Evolutionary conservation across 495 filamentous ascomycete species (phyloP).

Genomic region (Neurospora sp.): DNA sequence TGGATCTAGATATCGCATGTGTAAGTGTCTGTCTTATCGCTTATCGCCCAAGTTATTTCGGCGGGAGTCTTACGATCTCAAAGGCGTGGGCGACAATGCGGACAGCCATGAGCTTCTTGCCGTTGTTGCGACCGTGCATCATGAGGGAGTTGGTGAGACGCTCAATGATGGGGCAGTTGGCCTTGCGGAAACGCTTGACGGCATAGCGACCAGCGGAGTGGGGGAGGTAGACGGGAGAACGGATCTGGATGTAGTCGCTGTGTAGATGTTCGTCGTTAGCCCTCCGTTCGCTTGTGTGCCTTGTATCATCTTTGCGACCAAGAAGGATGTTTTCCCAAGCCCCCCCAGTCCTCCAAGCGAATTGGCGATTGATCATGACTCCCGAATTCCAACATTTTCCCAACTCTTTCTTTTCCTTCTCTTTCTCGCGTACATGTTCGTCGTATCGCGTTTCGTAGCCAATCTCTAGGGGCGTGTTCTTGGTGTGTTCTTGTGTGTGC

Average conservation of each 20-base stretch:
- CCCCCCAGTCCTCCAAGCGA: not conserved
- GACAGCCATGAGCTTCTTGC: constrained; percentile 99
- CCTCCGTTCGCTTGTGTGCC: constrained; percentile 1
- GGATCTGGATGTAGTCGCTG: constrained; percentile 99
- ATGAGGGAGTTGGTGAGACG: constrained; percentile 99
- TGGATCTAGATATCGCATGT: constrained; percentile 62
- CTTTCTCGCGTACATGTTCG: not conserved
- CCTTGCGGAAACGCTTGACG: constrained; percentile 99
- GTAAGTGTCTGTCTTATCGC: not conserved
- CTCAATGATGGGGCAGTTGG: constrained; percentile 99
- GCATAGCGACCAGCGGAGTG: constrained; percentile 98
- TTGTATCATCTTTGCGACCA: not conserved
- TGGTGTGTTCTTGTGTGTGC: not conserved
- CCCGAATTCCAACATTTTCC: not conserved
- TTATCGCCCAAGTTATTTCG: not conserved
- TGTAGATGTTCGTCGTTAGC: constrained; percentile 38
- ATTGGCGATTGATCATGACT: not conserved
- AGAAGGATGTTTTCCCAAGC: not conserved
- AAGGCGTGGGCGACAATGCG: constrained; percentile 98
- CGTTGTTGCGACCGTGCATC: constrained; percentile 99
- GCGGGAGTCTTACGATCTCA: constrained; percentile 73
- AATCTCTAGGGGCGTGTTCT: not conserved
- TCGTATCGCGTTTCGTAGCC: not conserved
- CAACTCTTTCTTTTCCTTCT: not conserved
- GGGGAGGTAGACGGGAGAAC: constrained; percentile 92